Evolutionary conservation across 306 rosid genomes (phyloP).

Genomic region (Casuarina glauca): DNA sequence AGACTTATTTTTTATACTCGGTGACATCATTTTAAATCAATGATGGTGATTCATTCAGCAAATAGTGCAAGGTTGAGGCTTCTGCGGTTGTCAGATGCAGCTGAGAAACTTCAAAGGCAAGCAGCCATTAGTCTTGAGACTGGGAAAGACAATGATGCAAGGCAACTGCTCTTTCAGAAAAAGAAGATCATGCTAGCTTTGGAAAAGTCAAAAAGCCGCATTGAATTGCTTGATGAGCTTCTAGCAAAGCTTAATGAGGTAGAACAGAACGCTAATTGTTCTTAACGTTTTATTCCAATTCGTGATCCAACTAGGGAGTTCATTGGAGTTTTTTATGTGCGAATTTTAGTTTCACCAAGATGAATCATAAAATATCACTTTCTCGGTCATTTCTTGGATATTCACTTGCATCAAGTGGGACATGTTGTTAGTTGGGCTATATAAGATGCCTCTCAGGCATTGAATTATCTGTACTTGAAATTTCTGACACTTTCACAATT

Average conservation of each 20-base stretch:
- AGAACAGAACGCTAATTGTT: slow-evolving; percentile 18
- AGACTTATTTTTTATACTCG: background rate
- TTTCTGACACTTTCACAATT: background rate
- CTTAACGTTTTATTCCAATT: background rate
- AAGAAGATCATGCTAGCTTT: slow-evolving; percentile 87
- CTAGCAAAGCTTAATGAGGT: slow-evolving; percentile 78
- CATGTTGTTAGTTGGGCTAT: background rate
- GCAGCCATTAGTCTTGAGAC: slow-evolving; percentile 66
- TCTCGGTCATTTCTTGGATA: background rate
- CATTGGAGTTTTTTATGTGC: background rate
- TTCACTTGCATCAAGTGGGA: background rate
- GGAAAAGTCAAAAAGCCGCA: slow-evolving; percentile 78
- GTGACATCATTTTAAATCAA: slow-evolving; percentile 19
- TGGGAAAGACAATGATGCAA: slow-evolving; percentile 77
- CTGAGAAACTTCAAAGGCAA: slow-evolving; percentile 84
- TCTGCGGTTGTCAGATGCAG: slow-evolving; percentile 84
- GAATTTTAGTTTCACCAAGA: background rate
- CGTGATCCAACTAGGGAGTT: background rate
- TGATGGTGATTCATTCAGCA: slow-evolving; percentile 50
- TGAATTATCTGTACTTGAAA: background rate
- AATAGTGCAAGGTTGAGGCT: slow-evolving; percentile 82
- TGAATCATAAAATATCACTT: background rate
- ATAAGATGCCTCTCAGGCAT: background rate
- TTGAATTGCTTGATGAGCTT: slow-evolving; percentile 79
- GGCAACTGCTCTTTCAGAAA: slow-evolving; percentile 81